Evolutionary conservation across 1,284 basidiomycete genomes (phyloP).

Genomic region (Trametes versicolor): DNA sequence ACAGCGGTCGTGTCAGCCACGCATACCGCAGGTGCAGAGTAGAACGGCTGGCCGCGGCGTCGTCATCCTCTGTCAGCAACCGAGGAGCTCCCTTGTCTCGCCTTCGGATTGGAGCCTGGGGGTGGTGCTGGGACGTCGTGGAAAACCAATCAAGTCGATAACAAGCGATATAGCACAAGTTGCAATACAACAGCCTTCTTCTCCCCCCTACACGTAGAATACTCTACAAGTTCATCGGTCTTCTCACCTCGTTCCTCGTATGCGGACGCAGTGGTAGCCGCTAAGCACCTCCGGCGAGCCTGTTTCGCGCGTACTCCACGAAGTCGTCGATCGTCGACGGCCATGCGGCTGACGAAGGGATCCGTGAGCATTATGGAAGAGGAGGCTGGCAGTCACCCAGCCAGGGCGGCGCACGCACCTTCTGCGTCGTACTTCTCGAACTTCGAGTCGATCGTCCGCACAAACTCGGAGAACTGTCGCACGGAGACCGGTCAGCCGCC

Average conservation of each 20-base stretch:
- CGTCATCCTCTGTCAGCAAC: too few species aligned
- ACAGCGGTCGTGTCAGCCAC: too few species aligned
- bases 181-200: not conserved
- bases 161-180: constrained; percentile 4
- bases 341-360: constrained; percentile 75
- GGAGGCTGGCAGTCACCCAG: not conserved
- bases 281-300: constrained; percentile 32
- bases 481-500: not conserved
- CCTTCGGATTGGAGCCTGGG: too few species aligned
- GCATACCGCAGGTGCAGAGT: too few species aligned
- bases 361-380: constrained; percentile 6
- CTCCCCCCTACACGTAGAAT: not conserved
- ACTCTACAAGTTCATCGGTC: not conserved
- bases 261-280: not conserved
- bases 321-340: constrained; percentile 91
- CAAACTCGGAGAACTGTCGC: constrained; percentile 80
- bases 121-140: not conserved
- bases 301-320: constrained; percentile 72
- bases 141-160: not conserved
- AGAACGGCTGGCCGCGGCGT: too few species aligned
- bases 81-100: too few species aligned
- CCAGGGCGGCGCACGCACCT: constrained; percentile 58
- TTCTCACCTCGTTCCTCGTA: not conserved
- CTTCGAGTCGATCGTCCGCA: constrained; percentile 82
- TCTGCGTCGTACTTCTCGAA: constrained; percentile 89